These are phyloP conservation scores for Microascus cirrosus DNA, from an alignment of 2,329 filamentous ascomycete genomes.

Conservation along the genomic window DNA sequence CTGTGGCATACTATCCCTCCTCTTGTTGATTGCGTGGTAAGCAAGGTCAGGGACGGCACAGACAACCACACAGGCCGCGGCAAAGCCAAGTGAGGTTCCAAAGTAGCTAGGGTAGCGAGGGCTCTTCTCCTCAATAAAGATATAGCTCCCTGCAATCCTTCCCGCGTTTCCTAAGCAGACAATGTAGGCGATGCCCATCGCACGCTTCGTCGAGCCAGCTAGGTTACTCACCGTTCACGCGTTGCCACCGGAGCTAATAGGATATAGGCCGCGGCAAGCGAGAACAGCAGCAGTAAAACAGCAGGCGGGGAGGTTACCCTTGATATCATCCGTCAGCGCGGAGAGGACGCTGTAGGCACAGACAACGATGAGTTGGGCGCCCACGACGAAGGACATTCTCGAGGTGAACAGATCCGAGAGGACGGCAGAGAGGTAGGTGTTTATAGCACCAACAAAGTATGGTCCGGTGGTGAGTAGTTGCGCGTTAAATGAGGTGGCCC, in stretches of 20 bases:
- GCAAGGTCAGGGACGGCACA: not conserved
- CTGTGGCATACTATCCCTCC: slow-evolving; percentile 10
- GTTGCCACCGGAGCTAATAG: slow-evolving; percentile 12
- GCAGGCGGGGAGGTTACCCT: slow-evolving; percentile 9
- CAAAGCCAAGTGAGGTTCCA: slow-evolving; percentile 15
- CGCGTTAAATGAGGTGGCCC: slow-evolving; percentile 21
- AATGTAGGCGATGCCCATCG: slow-evolving; percentile 17
- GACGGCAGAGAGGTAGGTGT: slow-evolving; percentile 11
- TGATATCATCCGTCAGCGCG: slow-evolving; percentile 10
- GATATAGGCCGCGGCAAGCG: not conserved
- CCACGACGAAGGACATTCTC: slow-evolving; percentile 22
- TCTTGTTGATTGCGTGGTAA: slow-evolving; percentile 11
- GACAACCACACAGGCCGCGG: not conserved
- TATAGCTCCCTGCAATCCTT: slow-evolving; percentile 4
- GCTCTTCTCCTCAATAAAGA: slow-evolving; percentile 7
- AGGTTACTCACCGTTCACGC: slow-evolving; percentile 19
- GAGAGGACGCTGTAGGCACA: slow-evolving; percentile 15
- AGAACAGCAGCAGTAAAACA: slow-evolving; percentile 9
- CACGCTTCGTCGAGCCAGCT: slow-evolving; percentile 15
- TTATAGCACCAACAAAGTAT: not conserved
- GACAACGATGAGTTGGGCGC: slow-evolving; percentile 15
- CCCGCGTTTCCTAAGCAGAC: slow-evolving; percentile 9
- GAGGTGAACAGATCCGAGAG: slow-evolving; percentile 18
- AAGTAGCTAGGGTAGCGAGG: slow-evolving; percentile 25
- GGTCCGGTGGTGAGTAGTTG: not conserved